phyloP scores from a whole-genome alignment of 345 rosid species.

The Viola odorata region DNA sequence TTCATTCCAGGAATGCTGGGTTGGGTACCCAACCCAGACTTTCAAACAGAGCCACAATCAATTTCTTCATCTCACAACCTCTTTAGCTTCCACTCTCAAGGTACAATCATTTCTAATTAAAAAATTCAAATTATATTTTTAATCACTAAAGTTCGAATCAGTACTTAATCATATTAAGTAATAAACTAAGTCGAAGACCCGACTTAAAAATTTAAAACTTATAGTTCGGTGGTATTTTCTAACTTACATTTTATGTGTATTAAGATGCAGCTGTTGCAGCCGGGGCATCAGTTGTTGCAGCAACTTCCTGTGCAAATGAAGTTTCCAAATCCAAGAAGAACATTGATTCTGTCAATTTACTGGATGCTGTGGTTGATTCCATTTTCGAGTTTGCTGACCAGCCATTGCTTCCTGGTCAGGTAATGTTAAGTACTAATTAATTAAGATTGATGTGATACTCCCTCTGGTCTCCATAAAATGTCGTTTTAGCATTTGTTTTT shows the following conservation, averaged over 20 bases:
- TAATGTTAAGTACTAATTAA: background rate
- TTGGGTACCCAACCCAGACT: too few relatives aligned
- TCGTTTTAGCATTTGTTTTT: background rate
- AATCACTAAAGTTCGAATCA: background rate
- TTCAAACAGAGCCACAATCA: too few relatives aligned
- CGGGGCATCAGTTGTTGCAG: constrained; percentile 9
- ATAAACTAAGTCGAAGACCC: too few relatives aligned
- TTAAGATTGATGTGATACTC: background rate
- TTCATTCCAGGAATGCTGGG: too few relatives aligned
- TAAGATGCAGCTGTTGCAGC: constrained; percentile 22
- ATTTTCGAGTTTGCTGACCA: constrained; percentile 32
- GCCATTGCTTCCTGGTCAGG: constrained; percentile 41
- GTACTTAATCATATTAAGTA: too few relatives aligned
- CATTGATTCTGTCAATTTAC: constrained; percentile 5
- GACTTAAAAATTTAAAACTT: too few relatives aligned
- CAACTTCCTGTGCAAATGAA: constrained; percentile 11
- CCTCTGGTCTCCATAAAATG: background rate
- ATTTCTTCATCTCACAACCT: constrained; percentile 11
- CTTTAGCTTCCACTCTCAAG: constrained; percentile 28
- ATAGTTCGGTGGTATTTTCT: too few relatives aligned
- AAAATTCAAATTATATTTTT: background rate
- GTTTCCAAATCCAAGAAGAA: constrained; percentile 7
- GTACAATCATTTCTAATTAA: background rate
- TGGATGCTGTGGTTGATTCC: constrained; percentile 35
- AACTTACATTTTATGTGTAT: too few relatives aligned